phyloP scores from a whole-genome alignment of 805 yeast species.

The Starmerella gropengiesseri region DNA sequence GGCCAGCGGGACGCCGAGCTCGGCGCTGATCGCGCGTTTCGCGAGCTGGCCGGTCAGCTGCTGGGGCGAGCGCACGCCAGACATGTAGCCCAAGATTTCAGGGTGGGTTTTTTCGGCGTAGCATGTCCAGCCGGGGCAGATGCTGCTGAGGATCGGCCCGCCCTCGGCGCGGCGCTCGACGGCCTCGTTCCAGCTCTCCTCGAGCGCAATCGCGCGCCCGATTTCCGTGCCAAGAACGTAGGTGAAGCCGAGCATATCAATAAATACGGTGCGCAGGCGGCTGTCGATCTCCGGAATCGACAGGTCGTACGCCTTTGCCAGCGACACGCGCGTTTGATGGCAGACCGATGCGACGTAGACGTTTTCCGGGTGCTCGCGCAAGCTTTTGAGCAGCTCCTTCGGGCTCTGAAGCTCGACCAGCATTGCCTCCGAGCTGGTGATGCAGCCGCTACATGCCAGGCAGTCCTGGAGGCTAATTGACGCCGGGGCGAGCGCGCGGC shows the following conservation, averaged over 20 bases:
- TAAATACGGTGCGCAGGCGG: slow-evolving; percentile 47
- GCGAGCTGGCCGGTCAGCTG: slow-evolving; percentile 78
- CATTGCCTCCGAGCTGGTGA: slow-evolving; percentile 94
- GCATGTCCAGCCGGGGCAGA: slow-evolving; percentile 94
- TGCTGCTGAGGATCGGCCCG: slow-evolving; percentile 52
- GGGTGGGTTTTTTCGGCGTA: slow-evolving; percentile 96
- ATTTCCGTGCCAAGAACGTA: slow-evolving; percentile 76
- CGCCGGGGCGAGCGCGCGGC: slow-evolving; percentile 49
- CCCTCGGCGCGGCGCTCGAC: slow-evolving; percentile 19
- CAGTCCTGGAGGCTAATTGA: slow-evolving; percentile 87
- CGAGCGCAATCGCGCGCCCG: slow-evolving; percentile 60
- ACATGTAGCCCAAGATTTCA: slow-evolving; percentile 55
- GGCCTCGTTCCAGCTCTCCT: slow-evolving; percentile 38
- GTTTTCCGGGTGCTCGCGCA: slow-evolving; percentile 33
- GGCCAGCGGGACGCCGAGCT: slow-evolving; percentile 27
- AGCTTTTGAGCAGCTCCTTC: slow-evolving; percentile 55
- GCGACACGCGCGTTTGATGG: slow-evolving; percentile 75
- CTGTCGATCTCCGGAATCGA: slow-evolving; percentile 49
- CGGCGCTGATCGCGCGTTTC: slow-evolving; percentile 40
- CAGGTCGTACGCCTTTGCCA: slow-evolving; percentile 56
- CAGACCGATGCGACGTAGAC: slow-evolving; percentile 66
- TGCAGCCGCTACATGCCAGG: slow-evolving; percentile 93
- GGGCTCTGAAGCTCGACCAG: slow-evolving; percentile 85
- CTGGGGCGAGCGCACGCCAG: slow-evolving; percentile 79
- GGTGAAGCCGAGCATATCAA: slow-evolving; percentile 50